Evolutionary conservation across 2,329 filamentous ascomycete genomes (phyloP).

Genomic region (Penicillium vulpinum): DNA sequence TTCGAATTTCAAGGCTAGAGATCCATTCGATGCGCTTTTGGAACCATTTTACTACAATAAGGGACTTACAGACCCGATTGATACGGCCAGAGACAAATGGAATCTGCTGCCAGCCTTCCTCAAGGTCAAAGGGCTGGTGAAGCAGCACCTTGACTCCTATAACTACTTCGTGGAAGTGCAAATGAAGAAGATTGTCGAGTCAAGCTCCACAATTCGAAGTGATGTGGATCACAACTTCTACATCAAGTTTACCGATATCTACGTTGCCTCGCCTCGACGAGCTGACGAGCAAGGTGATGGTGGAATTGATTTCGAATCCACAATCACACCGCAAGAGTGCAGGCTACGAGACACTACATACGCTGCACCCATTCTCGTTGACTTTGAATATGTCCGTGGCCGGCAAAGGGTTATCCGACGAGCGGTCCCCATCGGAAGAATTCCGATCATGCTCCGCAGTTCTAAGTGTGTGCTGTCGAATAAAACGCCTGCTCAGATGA

Average conservation of each 20-base stretch:
- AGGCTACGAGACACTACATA: conserved; percentile 97
- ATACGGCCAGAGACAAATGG: conserved; percentile 83
- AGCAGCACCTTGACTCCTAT: conserved; percentile 98
- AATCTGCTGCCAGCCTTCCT: conserved; percentile 96
- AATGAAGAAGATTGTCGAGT: conserved; percentile 92
- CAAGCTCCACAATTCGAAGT: conserved; percentile 83
- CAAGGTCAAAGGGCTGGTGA: conserved; percentile 94
- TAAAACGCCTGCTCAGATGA: conserved; percentile 86
- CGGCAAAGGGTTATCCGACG: conserved; percentile 73
- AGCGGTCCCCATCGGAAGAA: conserved; percentile 76
- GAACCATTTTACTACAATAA: conserved; percentile 71
- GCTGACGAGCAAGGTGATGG: conserved; percentile 67
- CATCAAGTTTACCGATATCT: conserved; percentile 90
- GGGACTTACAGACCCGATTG: conserved; percentile 66
- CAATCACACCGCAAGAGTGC: conserved; percentile 90
- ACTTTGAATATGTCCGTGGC: conserved; percentile 85
- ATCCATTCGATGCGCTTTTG: conserved; percentile 62
- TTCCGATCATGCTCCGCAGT: conserved; percentile 97
- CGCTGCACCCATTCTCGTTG: conserved; percentile 87
- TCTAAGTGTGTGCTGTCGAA: conserved; percentile 85
- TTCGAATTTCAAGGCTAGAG: conserved; percentile 32
- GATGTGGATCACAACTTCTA: conserved; percentile 92
- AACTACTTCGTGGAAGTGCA: conserved; percentile 98
- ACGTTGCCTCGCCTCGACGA: conserved; percentile 77
- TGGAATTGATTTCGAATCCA: conserved; percentile 46